Conservation (phyloP, 345 rosid species). For the Stellera chamaejasme region DNA sequence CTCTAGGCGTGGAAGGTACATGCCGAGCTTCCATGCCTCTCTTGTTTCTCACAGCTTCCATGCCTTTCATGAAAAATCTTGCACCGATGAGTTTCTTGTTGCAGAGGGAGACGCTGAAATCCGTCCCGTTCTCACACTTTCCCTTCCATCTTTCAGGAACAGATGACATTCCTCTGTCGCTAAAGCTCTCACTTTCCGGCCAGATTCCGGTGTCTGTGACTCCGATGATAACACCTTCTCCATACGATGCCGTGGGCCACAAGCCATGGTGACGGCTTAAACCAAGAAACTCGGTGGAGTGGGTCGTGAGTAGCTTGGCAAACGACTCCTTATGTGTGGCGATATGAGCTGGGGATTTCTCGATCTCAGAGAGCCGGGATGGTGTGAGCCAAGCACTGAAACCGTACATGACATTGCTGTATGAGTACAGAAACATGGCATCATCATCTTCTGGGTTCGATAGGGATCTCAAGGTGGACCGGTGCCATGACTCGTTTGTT, state of each 20-base stretch:
- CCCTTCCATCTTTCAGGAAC: constrained; percentile 33
- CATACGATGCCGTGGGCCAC: constrained; percentile 22
- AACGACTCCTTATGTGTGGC: constrained; percentile 18
- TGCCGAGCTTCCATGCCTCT: background rate
- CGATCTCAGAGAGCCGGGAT: constrained; percentile 2
- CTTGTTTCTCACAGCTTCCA: constrained; percentile 3
- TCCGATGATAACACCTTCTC: constrained; percentile 28
- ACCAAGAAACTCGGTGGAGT: constrained; percentile 33
- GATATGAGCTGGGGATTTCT: constrained; percentile 1
- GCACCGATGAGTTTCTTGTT: constrained; percentile 27
- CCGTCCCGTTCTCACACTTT: constrained; percentile 22
- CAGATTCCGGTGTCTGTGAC: constrained; percentile 27
- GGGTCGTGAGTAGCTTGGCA: constrained; percentile 31
- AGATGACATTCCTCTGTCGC: constrained; percentile 19
- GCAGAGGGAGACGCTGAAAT: constrained; percentile 11
- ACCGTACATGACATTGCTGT: background rate
- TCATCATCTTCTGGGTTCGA: constrained; percentile 7
- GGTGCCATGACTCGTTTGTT: constrained; percentile 7
- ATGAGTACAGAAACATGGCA: constrained; percentile 10
- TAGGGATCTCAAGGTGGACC: background rate
- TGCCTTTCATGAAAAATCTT: constrained; percentile 22
- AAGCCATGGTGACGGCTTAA: constrained; percentile 15
- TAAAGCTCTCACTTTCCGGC: constrained; percentile 29
- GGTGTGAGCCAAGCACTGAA: constrained; percentile 7
- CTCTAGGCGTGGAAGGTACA: constrained; percentile 6